Percentiles rank a stretch among this genome's conserved stretches.
Evolutionary conservation across 768 basidiomycete species (phyloP).

Genomic region (Phylloporus sp.): DNA sequence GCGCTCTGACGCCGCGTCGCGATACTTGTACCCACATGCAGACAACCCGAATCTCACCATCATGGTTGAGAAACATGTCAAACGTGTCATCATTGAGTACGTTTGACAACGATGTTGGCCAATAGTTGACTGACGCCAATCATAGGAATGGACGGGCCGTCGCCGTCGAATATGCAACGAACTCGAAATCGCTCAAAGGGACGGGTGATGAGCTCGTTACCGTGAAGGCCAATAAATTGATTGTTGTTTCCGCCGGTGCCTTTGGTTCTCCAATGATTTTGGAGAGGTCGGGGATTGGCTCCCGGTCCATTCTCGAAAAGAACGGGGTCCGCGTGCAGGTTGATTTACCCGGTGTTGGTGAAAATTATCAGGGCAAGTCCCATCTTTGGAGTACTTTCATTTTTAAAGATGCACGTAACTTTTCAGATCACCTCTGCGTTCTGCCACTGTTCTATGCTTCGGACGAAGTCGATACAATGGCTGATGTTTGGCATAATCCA

Average conservation of each 20-base stretch:
- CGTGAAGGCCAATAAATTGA: slow-evolving; percentile 35
- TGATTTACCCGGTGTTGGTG: slow-evolving; percentile 76
- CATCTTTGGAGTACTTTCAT: rapidly evolving
- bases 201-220: slow-evolving; percentile 1
- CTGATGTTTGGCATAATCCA: slow-evolving; percentile 39
- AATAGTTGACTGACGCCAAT: background rate
- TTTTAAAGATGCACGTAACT: too few relatives aligned
- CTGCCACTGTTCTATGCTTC: slow-evolving; percentile 26
- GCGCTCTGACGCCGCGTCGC: slow-evolving; percentile 33
- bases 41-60: slow-evolving; percentile 30
- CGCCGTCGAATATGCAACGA: slow-evolving; percentile 36
- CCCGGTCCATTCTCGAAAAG: slow-evolving; percentile 41
- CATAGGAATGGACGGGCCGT: slow-evolving; percentile 34
- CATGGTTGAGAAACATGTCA: slow-evolving; percentile 32
- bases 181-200: slow-evolving; percentile 22
- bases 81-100: slow-evolving; percentile 36
- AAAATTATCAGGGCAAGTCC: slow-evolving; percentile 53
- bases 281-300: slow-evolving; percentile 69
- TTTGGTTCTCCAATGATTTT: slow-evolving; percentile 57
- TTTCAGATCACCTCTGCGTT: slow-evolving; percentile 28
- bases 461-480: slow-evolving; percentile 46
- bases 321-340: slow-evolving; percentile 46
- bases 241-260: slow-evolving; percentile 50
- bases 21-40: slow-evolving; percentile 35
- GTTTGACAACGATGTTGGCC: background rate